phyloP scores from a whole-genome alignment of 78 protist species.

The Pigoraptor vietnamica region DNA sequence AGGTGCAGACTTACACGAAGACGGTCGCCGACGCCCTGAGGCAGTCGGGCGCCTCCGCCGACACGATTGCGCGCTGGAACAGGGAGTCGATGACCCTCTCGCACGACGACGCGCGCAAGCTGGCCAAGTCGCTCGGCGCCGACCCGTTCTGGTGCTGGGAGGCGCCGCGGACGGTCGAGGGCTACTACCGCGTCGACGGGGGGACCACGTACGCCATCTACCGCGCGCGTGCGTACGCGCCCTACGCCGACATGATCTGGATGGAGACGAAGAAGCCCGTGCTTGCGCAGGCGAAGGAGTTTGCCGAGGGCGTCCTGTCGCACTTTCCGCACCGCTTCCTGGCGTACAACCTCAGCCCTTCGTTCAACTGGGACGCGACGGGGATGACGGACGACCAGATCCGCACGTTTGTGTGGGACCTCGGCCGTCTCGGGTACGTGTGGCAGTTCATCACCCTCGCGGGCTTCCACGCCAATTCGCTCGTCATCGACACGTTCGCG shows the following conservation, averaged over 20 bases:
- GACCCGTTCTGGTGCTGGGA: constrained; percentile 61
- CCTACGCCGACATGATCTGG: constrained; percentile 84
- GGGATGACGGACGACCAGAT: constrained; percentile 70
- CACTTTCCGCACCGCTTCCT: constrained; percentile 64
- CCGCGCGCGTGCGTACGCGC: constrained; percentile 68
- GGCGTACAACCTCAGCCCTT: constrained; percentile 90
- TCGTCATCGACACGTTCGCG: constrained; percentile 49
- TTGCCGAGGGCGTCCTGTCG: constrained; percentile 60
- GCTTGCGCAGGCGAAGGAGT: constrained; percentile 69
- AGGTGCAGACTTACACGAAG: constrained; percentile 20
- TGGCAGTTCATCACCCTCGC: constrained; percentile 94
- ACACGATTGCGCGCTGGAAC: background rate
- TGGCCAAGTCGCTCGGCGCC: constrained; percentile 44
- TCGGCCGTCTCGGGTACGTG: constrained; percentile 71
- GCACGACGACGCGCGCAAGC: constrained; percentile 26
- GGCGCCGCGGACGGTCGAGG: constrained; percentile 80
- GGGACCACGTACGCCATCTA: constrained; percentile 74
- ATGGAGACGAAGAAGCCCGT: constrained; percentile 83
- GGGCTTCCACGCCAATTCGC: constrained; percentile 78
- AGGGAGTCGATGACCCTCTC: background rate
- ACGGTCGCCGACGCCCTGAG: constrained; percentile 14
- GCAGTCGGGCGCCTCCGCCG: background rate
- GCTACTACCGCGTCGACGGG: constrained; percentile 67
- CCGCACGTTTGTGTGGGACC: constrained; percentile 55
- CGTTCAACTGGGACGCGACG: constrained; percentile 91